Percentiles rank a stretch among this genome's conserved stretches.
phyloP scores from a whole-genome alignment of 192 early-diverging fungal species.

The Coemansia sp. region DNA sequence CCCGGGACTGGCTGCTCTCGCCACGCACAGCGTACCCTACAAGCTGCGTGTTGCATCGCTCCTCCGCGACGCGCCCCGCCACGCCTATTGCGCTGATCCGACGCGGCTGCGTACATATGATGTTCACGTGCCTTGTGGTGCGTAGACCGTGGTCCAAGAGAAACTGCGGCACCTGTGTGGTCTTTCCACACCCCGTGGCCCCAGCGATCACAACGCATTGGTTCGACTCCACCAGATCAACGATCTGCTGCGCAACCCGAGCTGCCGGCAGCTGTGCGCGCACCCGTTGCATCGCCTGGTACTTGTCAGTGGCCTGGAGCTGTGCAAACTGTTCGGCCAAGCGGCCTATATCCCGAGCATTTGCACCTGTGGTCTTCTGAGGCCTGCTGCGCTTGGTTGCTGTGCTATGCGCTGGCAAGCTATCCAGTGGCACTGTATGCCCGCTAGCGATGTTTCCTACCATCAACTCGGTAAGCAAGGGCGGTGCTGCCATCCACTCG shows the following conservation, averaged over 20 bases:
- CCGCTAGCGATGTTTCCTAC: no score
- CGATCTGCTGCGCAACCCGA: neutral
- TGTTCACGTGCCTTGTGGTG: conserved; percentile 48
- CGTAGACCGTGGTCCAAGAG: conserved; percentile 70
- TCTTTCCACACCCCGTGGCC: conserved; percentile 57
- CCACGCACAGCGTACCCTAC: conserved; percentile 69
- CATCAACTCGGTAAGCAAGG: conserved; percentile 30
- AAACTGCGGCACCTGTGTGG: conserved; percentile 86
- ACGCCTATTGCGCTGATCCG: conserved; percentile 74
- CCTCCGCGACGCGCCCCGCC: conserved; percentile 62
- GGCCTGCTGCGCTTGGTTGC: neutral
- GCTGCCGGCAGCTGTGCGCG: conserved; percentile 29
- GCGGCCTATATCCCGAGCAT: conserved; percentile 2
- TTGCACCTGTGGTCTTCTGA: neutral
- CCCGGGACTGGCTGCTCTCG: conserved; percentile 54
- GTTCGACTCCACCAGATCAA: conserved; percentile 4
- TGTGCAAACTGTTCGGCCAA: conserved; percentile 19
- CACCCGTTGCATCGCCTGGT: conserved; percentile 27
- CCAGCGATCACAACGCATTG: conserved; percentile 39
- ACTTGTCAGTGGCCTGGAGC: conserved; percentile 5
- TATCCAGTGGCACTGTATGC: no score
- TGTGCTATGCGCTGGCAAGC: conserved; percentile 44
- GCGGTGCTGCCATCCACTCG: conserved; percentile 29
- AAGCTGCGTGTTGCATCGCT: conserved; percentile 54
- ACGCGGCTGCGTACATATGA: conserved; percentile 90